Evolutionary conservation across 2,329 filamentous ascomycete species (phyloP), one percentile per base, ranked within the genome.

Genomic region (Paecilomyces formosus): DNA sequence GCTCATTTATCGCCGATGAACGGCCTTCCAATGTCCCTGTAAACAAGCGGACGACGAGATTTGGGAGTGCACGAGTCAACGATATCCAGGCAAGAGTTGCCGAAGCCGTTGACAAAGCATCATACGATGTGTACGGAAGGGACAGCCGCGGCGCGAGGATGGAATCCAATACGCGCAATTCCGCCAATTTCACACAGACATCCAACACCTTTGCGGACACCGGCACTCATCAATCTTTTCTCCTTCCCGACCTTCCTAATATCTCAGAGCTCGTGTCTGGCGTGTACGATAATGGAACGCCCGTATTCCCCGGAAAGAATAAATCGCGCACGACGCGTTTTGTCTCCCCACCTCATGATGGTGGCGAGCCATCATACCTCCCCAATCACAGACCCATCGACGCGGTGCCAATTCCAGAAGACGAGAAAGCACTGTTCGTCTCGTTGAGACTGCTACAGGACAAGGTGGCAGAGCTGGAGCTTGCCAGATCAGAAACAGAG

Each of bases 361-460:
- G 66, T 49, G 65, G 66, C 7, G 69, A 73, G 26, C 60, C 65
- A 15, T 71, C 70, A 13, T 58, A 72, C 31, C 66, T 68, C 21
- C 70, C 67, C 12, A 68, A 72, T 39, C 76, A 85, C 64, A 68
- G 76, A 12, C 76, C 78, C 0, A 71, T 87, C 21, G 78, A 84
- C 39, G 76, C 79, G 12, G 74, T 86, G 11, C 78, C 82, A 0
- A 77, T 86, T 53, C 84, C 84, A 0, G 78, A 82, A 12, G 84
- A 87, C 54, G 85, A 87, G 62, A 85, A 87, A 68, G 81, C 81
- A 2, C 79, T 88, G 54, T 85, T 85, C 65, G 77, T 82, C n/a
- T 83, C 83, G 11, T 73, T 87, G 15, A 79, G 84, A 56, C 71
- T 83, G 18, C 70, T 86, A 11, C 79, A 85, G 62, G 82, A 85